Conservation (phyloP, 345 rosid species). For the Hypericum perforatum region DNA sequence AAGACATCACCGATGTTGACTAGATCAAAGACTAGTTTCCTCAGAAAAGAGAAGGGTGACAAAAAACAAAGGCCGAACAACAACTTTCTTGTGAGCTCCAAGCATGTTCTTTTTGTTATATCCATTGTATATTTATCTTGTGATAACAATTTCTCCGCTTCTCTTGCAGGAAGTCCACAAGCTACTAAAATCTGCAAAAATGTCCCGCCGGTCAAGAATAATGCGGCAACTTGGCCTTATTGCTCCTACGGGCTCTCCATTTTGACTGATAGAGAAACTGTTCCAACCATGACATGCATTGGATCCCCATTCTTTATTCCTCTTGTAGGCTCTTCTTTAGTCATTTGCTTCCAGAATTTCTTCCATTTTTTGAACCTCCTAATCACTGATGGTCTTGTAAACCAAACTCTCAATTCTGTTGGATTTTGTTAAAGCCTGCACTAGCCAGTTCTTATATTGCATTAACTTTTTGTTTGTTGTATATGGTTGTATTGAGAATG, state of each 20-base stretch:
- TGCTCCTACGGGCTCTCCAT: constrained; percentile 28
- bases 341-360: too few relatives aligned
- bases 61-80: constrained; percentile 19
- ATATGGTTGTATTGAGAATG: too few relatives aligned
- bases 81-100: constrained; percentile 14
- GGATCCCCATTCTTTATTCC: too few relatives aligned
- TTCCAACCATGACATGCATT: too few relatives aligned
- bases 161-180: constrained; percentile 18
- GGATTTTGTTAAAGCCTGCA: too few relatives aligned
- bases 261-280: not conserved
- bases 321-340: too few relatives aligned
- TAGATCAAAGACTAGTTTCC: constrained; percentile 9
- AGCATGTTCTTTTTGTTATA: not conserved
- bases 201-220: constrained; percentile 26
- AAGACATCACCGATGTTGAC: constrained; percentile 16
- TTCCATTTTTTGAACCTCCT: too few relatives aligned
- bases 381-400: too few relatives aligned
- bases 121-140: not conserved
- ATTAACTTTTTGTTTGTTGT: too few relatives aligned
- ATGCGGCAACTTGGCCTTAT: constrained; percentile 30
- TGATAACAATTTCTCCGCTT: not conserved
- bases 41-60: constrained; percentile 16
- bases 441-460: too few relatives aligned
- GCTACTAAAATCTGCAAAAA: constrained; percentile 13
- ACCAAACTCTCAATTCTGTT: too few relatives aligned